Evolutionary conservation across 2,329 filamentous ascomycete species (phyloP), one percentile per base, ranked within the genome.

Genomic region (Calonectria hongkongensis): DNA sequence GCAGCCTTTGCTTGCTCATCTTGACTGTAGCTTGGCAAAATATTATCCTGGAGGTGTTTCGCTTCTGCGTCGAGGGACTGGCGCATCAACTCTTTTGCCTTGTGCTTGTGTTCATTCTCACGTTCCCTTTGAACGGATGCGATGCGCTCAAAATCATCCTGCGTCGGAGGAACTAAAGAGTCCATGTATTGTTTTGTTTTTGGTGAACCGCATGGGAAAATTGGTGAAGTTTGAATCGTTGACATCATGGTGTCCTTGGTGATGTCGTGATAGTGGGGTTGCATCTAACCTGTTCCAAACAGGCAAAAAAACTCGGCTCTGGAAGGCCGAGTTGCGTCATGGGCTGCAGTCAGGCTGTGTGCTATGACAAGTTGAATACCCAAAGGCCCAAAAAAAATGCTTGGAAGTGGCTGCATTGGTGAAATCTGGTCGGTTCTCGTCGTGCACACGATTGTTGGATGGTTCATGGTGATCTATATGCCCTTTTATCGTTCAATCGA

Each of bases 121-220:
- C 84, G 86, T 60, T 85, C 75, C 62, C 87, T 82, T 76, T 92
- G 90, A 9, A 89, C 81, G 25, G 82, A 82, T 41, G 85, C 83
- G 60, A 92, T 89, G 71, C 85, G 85, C 73, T 86, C 82, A 41
- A 91, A 87, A 70, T 88, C 84, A 36, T 86, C 82, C 33, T 74
- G 75, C 1, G 88, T 87, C 2, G 89, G 88, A 51, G 86, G 84
- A 25, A 87, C 82, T 13, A 90, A 82, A 12, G 87, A 87, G 70
- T 89, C 87, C 82, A 90, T 84, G 78, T 90, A 90, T 72, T 85
- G 81, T 74, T 86, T 84, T 62, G 80, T 79, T 68, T 81, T 83
- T 63, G 72, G 75, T 50, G 58, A 74, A 9, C 33, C 56, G 30
- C 72, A 74, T 58, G 50, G 21, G 36, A 58, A 30, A 13, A 72